A percentile compares a stretch with the other conserved stretches of the same genome.
phyloP scores from a whole-genome alignment of 805 yeast genomes.

The Ogataea nonfermentans region DNA sequence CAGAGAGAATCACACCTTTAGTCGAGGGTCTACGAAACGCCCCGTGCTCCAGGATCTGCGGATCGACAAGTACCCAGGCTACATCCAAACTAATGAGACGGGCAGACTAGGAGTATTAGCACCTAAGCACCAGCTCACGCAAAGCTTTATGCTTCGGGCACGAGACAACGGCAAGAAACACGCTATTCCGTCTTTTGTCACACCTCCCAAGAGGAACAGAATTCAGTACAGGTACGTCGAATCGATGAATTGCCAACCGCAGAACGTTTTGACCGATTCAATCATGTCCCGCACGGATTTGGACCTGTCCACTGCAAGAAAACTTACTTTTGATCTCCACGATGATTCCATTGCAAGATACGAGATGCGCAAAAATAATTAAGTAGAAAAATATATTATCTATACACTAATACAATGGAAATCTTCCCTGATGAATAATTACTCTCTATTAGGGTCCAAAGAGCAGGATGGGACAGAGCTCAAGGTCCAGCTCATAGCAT shows the following conservation, averaged over 20 bases:
- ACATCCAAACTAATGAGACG: slow-evolving; percentile 9
- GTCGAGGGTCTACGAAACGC: slow-evolving; percentile 6
- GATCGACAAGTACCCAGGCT: slow-evolving; percentile 22
- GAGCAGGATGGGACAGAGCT: slow-evolving; percentile 19
- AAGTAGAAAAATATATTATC: neutral
- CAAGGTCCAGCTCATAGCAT: slow-evolving; percentile 56
- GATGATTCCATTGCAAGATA: slow-evolving; percentile 13
- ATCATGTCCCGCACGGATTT: slow-evolving; percentile 4
- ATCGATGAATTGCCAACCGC: slow-evolving; percentile 6
- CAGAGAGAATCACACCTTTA: neutral
- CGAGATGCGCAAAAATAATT: slow-evolving; percentile 6
- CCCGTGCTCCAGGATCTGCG: slow-evolving; percentile 16
- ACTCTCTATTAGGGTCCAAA: slow-evolving; percentile 9
- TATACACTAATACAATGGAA: neutral
- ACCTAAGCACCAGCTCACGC: slow-evolving; percentile 20
- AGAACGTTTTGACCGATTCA: slow-evolving; percentile 5
- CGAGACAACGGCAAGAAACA: neutral
- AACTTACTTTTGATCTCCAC: slow-evolving; percentile 16
- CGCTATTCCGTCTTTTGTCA: slow-evolving; percentile 23
- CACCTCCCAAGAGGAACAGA: slow-evolving; percentile 23
- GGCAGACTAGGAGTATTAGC: slow-evolving; percentile 17
- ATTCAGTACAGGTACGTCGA: slow-evolving; percentile 20
- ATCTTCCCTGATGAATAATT: slow-evolving; percentile 7
- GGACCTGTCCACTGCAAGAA: slow-evolving; percentile 5
- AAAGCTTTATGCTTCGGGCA: slow-evolving; percentile 20